phyloP scores from a whole-genome alignment of 257 asterid genomes.

The Solanum ossicruentum region DNA sequence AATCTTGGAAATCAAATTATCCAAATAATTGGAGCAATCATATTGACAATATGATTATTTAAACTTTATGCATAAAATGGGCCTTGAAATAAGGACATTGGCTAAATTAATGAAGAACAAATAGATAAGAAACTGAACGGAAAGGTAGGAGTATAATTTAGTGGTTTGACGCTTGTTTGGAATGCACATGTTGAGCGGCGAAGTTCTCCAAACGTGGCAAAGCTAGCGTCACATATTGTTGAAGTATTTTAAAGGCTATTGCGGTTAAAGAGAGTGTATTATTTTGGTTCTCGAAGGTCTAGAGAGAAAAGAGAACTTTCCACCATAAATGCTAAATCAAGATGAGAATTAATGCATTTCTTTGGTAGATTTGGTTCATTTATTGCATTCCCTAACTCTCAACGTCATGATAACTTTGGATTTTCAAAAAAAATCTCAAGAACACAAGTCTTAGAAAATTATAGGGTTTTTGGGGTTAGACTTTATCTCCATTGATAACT shows the following conservation, averaged over 20 bases:
- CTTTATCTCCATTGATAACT: neutral
- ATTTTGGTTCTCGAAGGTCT: neutral
- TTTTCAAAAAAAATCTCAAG: neutral
- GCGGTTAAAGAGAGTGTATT: neutral
- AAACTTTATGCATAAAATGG: neutral
- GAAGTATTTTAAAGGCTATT: neutral
- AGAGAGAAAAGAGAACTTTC: neutral
- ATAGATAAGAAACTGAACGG: neutral
- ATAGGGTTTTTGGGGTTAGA: neutral
- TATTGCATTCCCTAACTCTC: neutral
- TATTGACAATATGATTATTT: neutral
- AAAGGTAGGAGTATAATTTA: neutral
- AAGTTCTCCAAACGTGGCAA: neutral
- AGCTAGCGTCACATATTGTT: neutral
- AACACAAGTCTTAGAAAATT: neutral
- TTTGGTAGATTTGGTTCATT: neutral
- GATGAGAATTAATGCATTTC: neutral
- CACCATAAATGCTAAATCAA: neutral
- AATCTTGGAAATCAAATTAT: neutral
- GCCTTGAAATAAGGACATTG: neutral
- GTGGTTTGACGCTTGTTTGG: neutral
- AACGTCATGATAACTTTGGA: neutral
- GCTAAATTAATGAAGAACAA: neutral
- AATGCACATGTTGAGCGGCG: neutral
- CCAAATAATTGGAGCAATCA: neutral